Evolutionary conservation across 2,329 filamentous ascomycete genomes (phyloP), one percentile per base, ranked within the genome.

Genomic region (Apiospora hydei): DNA sequence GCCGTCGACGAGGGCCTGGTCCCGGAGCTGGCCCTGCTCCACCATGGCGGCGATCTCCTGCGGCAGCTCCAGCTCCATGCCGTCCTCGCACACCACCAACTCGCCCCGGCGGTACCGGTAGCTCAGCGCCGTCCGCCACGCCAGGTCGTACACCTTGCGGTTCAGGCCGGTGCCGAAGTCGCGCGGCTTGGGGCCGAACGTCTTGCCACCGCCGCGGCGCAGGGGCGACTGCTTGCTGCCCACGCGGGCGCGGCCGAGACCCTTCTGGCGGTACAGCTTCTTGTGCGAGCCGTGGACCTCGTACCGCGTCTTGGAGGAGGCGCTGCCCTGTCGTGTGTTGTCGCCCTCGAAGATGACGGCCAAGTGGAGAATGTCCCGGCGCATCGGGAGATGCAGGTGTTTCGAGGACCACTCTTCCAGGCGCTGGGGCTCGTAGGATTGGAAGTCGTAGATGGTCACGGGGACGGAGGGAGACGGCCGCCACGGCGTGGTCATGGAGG

Each of bases 311-410:
- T 97, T 97, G 74, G 90, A 90, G 76, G 86, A 92, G 66, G 95
- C 96, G 2, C 94, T 97, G 75, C 96, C 96, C 82, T 95, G 92
- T 43, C 96, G 92, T 71, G 94, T 93, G 79, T 87, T 90, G 85
- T 98, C 96, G 76, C 94, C 96, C 85, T 99, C 96, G 87, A 93
- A 98, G 77, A 98, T 85, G 72, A 99, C 90, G 72, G 96, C 96
- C 75, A 94, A 91, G 85, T 99, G 96, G 70, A 99, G 91, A 75
- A 99, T 91, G 82, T 99, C 96, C 81, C 93, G 92, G 73, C 96
- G 93, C 67, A 98, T 88, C 3, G 96, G 96, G 46, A 98, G 90
- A 80, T 93, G 86, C 64, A 99, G 92, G 83, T 98, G 94, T 78
- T 93, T 93, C 73, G 91, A 86, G 53, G 93, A 91, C 86, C 95